Evolutionary conservation across 805 yeast genomes (phyloP), one percentile per base, ranked within the genome.

Genomic region (Metschnikowia hibisci): DNA sequence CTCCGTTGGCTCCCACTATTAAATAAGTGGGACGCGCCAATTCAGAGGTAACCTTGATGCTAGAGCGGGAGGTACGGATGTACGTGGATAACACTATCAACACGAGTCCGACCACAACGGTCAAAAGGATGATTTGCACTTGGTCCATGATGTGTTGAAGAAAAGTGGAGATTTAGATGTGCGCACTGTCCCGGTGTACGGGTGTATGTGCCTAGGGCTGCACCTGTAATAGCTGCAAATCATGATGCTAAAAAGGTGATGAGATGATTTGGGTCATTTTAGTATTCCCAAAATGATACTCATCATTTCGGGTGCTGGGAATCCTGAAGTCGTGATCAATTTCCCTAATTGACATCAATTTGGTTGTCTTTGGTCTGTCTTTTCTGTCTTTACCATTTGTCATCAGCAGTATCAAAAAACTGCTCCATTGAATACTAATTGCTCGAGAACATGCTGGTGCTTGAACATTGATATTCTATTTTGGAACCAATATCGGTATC

Each of bases 1-100:
- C 64, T 29, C 72, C 71, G 12, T 80, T 72, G 26, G 83, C 80
- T 0, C 95, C 95, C 26, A 78, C 69, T 20, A 86, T 72, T 39
- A 84, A 63, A 50, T 80, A 76, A 1, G 85, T 76, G 7, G 87
- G 85, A 40, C 63, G 66, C 42, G 56, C 62, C 50, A 47, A 42
- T 10, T 43, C 36, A 16, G 52, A 50, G n/a, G 41, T 26, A 8
- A 38, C 26, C 11, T 37, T 33, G 16, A 7, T n/a, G 22, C 39
- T 30, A 6, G 43, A 22, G 11, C 34, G 29, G 7, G 32, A 15
- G n/a, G 29, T 28, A 5, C 46, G 38, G 32, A 32, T 35, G 41
- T 41, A 42, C 41, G 43, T 35, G 34, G 48, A 45, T 22, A 34
- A 41, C 8, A 53, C 27, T 32, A 45, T 31, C 26, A 45, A 22